These are phyloP conservation scores for Chlorella vulgaris DNA, from an alignment of 139 green algal genomes.

Conservation along the genomic window DNA sequence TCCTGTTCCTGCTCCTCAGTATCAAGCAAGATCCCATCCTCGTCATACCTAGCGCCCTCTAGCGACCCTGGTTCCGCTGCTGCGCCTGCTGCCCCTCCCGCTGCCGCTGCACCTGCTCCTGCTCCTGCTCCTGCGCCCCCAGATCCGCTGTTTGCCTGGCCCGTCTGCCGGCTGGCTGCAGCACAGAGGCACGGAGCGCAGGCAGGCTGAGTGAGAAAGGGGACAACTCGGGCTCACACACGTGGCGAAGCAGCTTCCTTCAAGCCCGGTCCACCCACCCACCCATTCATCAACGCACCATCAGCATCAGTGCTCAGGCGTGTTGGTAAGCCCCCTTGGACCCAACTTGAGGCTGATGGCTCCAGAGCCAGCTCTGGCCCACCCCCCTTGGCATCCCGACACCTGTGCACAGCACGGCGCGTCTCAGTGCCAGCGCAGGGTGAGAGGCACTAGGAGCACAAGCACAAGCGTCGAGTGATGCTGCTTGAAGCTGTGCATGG, in stretches of 20 bases:
- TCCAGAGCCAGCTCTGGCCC: neutral
- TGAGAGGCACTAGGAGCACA: neutral
- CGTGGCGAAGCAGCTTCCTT: too few species aligned
- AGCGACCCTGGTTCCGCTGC: neutral
- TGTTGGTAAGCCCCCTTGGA: neutral
- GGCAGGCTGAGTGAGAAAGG: too few species aligned
- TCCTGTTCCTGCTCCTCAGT: neutral
- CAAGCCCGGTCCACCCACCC: neutral
- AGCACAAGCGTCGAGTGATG: neutral
- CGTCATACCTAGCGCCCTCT: neutral
- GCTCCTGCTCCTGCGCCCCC: neutral
- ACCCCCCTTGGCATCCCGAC: neutral
- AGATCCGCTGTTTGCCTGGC: too few species aligned
- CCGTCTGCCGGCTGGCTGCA: too few species aligned
- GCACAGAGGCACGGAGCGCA: too few species aligned
- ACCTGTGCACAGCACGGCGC: neutral
- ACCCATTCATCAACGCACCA: neutral
- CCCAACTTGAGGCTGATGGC: neutral
- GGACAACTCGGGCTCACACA: neutral
- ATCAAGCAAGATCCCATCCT: neutral
- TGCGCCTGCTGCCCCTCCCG: neutral
- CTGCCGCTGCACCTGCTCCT: neutral
- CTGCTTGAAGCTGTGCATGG: too few species aligned
- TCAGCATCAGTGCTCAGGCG: constrained; percentile 31
- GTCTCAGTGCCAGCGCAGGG: neutral